Conservation (phyloP, 768 basidiomycete genomes). For the Roridomyces roridus region DNA sequence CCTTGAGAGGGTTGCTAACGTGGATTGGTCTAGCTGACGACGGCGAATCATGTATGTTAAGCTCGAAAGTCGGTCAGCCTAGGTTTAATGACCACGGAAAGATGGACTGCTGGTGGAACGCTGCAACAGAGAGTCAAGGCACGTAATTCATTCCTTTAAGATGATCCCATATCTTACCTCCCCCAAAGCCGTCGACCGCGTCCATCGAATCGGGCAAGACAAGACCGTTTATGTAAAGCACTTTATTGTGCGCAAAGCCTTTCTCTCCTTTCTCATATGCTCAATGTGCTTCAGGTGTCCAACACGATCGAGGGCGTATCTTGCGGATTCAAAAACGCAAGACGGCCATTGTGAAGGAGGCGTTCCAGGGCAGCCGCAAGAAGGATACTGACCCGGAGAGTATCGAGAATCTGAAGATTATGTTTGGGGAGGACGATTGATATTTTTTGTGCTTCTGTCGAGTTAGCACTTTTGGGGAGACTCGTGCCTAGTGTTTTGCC, state of each 20-base stretch:
- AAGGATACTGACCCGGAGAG: slow-evolving; percentile 67
- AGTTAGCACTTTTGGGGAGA: too few species aligned
- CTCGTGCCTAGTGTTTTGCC: too few species aligned
- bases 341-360: slow-evolving; percentile 85
- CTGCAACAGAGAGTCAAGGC: slow-evolving; percentile 84
- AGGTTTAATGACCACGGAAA: slow-evolving; percentile 32
- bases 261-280: background rate
- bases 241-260: slow-evolving; percentile 66
- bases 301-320: slow-evolving; percentile 82
- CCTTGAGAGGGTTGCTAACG: slow-evolving; percentile 6
- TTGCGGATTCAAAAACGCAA: slow-evolving; percentile 85
- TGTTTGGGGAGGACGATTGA: slow-evolving; percentile 63
- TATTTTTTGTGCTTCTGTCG: too few species aligned
- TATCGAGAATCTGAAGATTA: slow-evolving; percentile 81
- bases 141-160: background rate
- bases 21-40: slow-evolving; percentile 62
- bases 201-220: slow-evolving; percentile 86
- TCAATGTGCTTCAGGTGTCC: slow-evolving; percentile 58
- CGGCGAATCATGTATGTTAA: slow-evolving; percentile 71
- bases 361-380: slow-evolving; percentile 65
- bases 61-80: background rate
- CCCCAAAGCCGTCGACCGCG: slow-evolving; percentile 76
- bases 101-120: slow-evolving; percentile 97
- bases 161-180: background rate
- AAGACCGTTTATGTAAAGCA: slow-evolving; percentile 84